Percentiles rank a stretch among this genome's conserved stretches.
phyloP scores from a whole-genome alignment of 2,329 filamentous ascomycete genomes.

The Didymella keratinophila region DNA sequence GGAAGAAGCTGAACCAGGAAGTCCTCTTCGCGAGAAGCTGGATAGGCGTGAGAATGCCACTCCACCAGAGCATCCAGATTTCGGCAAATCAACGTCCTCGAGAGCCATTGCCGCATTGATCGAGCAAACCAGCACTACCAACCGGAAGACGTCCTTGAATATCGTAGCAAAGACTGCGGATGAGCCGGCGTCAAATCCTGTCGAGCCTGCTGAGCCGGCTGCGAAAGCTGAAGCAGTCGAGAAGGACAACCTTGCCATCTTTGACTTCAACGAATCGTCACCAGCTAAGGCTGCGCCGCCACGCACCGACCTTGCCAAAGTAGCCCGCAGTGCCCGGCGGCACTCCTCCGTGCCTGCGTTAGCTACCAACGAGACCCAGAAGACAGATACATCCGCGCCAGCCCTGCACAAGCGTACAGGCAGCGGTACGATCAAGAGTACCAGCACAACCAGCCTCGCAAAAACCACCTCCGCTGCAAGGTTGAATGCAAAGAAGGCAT shows the following conservation, averaged over 20 bases:
- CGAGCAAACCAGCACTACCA: constrained; percentile 38
- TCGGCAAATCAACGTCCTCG: constrained; percentile 40
- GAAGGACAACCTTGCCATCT: constrained; percentile 46
- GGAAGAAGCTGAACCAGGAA: constrained; percentile 43
- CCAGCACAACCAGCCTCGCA: constrained; percentile 22
- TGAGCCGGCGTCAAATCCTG: constrained; percentile 14
- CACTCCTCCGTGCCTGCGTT: constrained; percentile 45
- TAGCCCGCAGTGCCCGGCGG: constrained; percentile 38
- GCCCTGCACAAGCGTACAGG: constrained; percentile 38
- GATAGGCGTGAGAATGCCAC: constrained; percentile 31
- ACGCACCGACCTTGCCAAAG: constrained; percentile 41
- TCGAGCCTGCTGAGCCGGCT: constrained; percentile 8
- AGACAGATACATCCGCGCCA: constrained; percentile 29
- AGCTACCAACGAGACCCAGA: constrained; percentile 22
- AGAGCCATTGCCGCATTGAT: constrained; percentile 47
- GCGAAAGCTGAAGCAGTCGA: constrained; percentile 22
- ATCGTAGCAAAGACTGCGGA: constrained; percentile 3
- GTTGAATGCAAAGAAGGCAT: constrained; percentile 22
- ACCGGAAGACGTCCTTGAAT: constrained; percentile 28
- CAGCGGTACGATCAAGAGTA: constrained; percentile 33
- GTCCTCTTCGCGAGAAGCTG: constrained; percentile 49
- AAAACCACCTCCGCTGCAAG: constrained; percentile 31
- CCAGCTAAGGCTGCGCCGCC: constrained; percentile 32
- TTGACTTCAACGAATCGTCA: constrained; percentile 50
- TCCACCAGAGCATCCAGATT: constrained; percentile 25